A percentile compares a stretch with the other conserved stretches of the same genome.
Conservation (phyloP, 2,329 filamentous ascomycete genomes). For the Myriosclerotinia scirpicola region DNA sequence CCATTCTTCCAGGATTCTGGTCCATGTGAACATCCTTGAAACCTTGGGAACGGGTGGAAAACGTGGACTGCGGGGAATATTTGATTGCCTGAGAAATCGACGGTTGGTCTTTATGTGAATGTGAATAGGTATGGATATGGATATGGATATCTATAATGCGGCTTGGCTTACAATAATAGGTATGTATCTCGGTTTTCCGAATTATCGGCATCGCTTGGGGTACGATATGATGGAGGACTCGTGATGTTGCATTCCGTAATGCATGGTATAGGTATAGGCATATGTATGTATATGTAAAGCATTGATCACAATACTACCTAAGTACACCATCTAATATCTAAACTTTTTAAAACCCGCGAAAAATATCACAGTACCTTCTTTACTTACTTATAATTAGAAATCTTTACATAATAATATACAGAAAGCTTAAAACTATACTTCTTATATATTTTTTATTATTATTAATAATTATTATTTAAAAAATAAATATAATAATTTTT, state of each 20-base stretch:
- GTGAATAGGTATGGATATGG: no score
- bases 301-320: slow-evolving; percentile 5
- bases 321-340: slow-evolving; percentile 1
- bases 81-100: no score
- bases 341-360: neutral
- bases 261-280: neutral
- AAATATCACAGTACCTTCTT: neutral
- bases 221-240: neutral
- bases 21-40: neutral
- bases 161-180: neutral
- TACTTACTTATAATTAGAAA: no score
- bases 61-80: slow-evolving; percentile 16
- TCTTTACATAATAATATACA: neutral
- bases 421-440: neutral
- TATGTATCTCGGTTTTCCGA: neutral
- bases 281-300: neutral
- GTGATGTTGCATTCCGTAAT: neutral
- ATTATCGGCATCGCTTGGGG: neutral
- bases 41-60: slow-evolving; percentile 6
- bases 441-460: neutral
- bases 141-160: no score
- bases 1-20: neutral
- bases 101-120: no score
- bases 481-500: no score
- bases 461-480: no score